Base-by-base conservation (phyloP, 2,329 filamentous ascomycete species). In the Colletotrichum viniferum region DNA sequence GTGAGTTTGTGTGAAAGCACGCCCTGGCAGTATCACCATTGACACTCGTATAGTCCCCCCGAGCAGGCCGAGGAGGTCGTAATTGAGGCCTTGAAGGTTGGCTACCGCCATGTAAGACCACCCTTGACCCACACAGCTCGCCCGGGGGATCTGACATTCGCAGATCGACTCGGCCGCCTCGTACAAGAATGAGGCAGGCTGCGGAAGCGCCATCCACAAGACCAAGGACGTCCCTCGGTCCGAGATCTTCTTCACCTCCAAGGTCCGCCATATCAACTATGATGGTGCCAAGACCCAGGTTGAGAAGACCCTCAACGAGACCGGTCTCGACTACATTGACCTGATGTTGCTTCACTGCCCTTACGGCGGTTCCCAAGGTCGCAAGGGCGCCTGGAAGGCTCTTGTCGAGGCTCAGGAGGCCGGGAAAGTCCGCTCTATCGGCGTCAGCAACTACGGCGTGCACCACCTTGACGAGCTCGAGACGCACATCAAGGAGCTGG, bases 281-380 rank as follows among this genome's bases (percentile, higher is more conserved):
- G 89, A 92, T 16, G 89, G 87, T 73, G 89, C 94, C 26, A 92
- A 92, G 82, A 87, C 87, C 18, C 90, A 92, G 77, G 88, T 97
- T 77, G 85, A 93, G 77, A 85, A 88, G 69, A 94, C 92, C 18
- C 85, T 96, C 26, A 84, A 87, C 68, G 88, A 91, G 75, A 91
- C 92, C 0, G 89, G 90, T 16, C 86, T 94, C 6, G 90, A 87
- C 26, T 95, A 94, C 82, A 88, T 94, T 77, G 93, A 95, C 79
- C 87, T 95, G 72, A 89, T 90, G 82, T 88, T 93, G 24, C 88
- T 93, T 69, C 92, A 93, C 81, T 85, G 89, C 1, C 91, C 91
- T 0, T 92, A 91, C 78, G 91, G 91, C 56, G 91, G 91, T 3
- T 83, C 87, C 2, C 86, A 85, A 21, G 86, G 82, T 63, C 88